phyloP scores from a whole-genome alignment of 2,329 filamentous ascomycete genomes.

The Fusarium neocosmosporiellum region DNA sequence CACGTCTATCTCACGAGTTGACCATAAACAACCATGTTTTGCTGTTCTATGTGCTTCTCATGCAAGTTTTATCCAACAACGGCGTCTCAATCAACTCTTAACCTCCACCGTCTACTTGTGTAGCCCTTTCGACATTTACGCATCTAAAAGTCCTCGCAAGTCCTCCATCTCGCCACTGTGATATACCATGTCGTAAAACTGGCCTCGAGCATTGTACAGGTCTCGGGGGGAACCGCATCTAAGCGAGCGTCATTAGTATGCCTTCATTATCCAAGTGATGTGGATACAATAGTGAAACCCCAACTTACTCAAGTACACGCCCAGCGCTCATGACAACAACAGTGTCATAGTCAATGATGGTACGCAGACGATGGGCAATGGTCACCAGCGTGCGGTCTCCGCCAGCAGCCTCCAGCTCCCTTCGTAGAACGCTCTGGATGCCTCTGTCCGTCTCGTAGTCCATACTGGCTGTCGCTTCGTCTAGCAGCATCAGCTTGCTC shows the following conservation, averaged over 20 bases:
- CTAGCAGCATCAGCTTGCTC: constrained; percentile 66
- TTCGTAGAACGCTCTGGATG: constrained; percentile 64
- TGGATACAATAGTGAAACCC: background rate
- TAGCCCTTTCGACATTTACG: background rate
- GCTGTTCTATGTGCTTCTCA: constrained; percentile 1
- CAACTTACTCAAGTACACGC: constrained; percentile 61
- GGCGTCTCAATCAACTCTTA: background rate
- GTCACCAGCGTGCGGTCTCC: constrained; percentile 65
- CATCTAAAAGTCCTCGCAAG: constrained; percentile 51
- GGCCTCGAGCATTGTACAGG: constrained; percentile 56
- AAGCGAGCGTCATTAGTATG: constrained; percentile 7
- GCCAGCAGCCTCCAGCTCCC: constrained; percentile 58
- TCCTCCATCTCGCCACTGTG: constrained; percentile 65
- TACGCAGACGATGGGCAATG: constrained; percentile 67
- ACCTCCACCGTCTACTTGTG: background rate
- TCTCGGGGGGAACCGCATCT: constrained; percentile 60
- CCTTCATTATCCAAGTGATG: no score
- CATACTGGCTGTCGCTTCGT: constrained; percentile 70
- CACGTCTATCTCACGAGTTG: background rate
- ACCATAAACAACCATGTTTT: background rate
- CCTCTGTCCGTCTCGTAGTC: constrained; percentile 68
- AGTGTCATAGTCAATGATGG: constrained; percentile 69
- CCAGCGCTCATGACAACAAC: constrained; percentile 68
- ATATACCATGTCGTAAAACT: constrained; percentile 66
- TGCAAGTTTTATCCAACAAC: background rate